Conservation (phyloP, 257 asterid species). For the Salvia miltiorrhiza region DNA sequence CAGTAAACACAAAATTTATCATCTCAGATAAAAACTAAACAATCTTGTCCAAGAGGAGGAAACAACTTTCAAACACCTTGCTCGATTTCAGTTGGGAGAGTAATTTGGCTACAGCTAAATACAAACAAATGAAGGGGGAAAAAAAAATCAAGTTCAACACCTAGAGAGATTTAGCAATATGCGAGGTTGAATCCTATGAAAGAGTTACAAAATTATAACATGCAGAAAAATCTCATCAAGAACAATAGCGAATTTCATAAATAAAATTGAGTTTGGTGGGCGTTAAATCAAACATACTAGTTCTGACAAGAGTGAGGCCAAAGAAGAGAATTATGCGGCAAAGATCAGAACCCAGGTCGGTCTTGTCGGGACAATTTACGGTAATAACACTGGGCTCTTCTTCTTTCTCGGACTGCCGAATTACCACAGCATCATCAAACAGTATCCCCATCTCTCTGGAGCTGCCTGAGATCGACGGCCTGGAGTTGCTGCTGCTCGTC, state of each 20-base stretch:
- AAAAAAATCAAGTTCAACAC: no score
- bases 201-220: background rate
- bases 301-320: constrained; percentile 68
- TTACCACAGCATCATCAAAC: constrained; percentile 70
- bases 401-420: constrained; percentile 59
- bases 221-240: background rate
- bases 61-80: background rate
- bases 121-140: no score
- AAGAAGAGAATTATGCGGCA: constrained; percentile 87
- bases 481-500: no score
- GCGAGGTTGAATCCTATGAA: no score
- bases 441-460: constrained; percentile 52
- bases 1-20: background rate
- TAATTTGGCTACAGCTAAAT: no score
- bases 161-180: no score
- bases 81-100: no score
- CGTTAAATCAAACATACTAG: constrained; percentile 40
- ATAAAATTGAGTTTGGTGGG: background rate
- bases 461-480: no score
- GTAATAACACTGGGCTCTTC: constrained; percentile 79
- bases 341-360: constrained; percentile 87
- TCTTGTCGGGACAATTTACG: constrained; percentile 86
- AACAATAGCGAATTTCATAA: background rate
- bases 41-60: background rate
- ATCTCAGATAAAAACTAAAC: background rate